A percentile compares a stretch with the other conserved stretches of the same genome.
These are phyloP conservation scores for Keqinozyma sinolaborantium DNA, from an alignment of 1,139 yeast species.

Conservation along the genomic window DNA sequence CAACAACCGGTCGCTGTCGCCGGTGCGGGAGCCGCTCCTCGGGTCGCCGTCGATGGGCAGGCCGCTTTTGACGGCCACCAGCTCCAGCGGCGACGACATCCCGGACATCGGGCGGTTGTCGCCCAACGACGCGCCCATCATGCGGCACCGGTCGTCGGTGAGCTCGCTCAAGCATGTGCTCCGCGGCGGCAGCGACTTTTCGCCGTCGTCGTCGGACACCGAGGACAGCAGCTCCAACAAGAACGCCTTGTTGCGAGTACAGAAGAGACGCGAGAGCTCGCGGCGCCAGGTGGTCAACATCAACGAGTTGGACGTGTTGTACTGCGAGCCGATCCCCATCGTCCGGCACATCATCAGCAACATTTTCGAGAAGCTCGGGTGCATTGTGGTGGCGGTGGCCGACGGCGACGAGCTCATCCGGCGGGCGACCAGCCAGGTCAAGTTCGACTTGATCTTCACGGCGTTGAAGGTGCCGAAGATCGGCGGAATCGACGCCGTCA, in stretches of 20 bases:
- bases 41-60: slow-evolving; percentile 4
- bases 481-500: slow-evolving; percentile 72
- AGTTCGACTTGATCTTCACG: slow-evolving; percentile 79
- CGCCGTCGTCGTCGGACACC: slow-evolving; percentile 63
- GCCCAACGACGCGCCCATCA: slow-evolving; percentile 4
- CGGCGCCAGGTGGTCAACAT: slow-evolving; percentile 25
- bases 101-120: slow-evolving; percentile 14
- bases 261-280: slow-evolving; percentile 53
- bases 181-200: slow-evolving; percentile 33
- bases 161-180: slow-evolving; percentile 22
- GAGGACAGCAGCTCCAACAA: slow-evolving; percentile 52
- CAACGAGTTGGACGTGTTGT: slow-evolving; percentile 57
- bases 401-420: slow-evolving; percentile 83
- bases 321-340: slow-evolving; percentile 87
- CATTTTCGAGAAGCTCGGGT: slow-evolving; percentile 67
- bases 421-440: slow-evolving; percentile 78
- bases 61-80: slow-evolving; percentile 26
- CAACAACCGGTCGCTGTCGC: slow-evolving; percentile 17
- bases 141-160: slow-evolving; percentile 23
- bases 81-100: slow-evolving; percentile 38
- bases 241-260: slow-evolving; percentile 54
- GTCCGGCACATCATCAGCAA: slow-evolving; percentile 67
- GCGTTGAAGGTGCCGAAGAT: slow-evolving; percentile 68
- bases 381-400: slow-evolving; percentile 74
- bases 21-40: slow-evolving; percentile 11